phyloP scores from a whole-genome alignment of 306 rosid genomes.

The Coriaria nepalensis region DNA sequence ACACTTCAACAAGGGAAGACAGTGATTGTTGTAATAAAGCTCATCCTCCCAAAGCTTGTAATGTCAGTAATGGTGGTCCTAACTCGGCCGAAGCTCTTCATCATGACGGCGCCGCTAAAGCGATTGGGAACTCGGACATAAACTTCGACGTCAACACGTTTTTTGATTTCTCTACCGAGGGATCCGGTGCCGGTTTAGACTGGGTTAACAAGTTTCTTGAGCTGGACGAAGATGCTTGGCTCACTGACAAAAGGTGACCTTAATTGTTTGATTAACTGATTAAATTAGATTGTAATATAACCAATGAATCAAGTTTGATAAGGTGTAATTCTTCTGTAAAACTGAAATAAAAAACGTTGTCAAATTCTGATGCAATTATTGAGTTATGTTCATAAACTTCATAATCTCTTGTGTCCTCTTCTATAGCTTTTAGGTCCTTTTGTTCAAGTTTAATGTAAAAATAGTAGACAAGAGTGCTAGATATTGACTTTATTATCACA shows the following conservation, averaged over 20 bases:
- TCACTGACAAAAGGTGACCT: constrained; percentile 7
- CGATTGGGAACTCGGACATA: constrained; percentile 10
- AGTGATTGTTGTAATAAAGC: too few relatives aligned
- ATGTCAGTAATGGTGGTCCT: too few relatives aligned
- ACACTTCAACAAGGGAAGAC: neutral
- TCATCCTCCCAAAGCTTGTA: too few relatives aligned
- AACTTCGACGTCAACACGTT: constrained; percentile 38
- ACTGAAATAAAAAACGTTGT: neutral
- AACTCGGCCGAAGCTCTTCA: too few relatives aligned
- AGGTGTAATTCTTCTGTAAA: constrained; percentile 1
- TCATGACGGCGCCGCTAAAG: constrained; percentile 2
- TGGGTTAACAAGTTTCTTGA: constrained; percentile 45
- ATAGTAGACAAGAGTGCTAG: too few relatives aligned
- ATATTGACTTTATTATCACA: too few relatives aligned
- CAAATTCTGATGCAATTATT: too few relatives aligned
- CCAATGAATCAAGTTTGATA: neutral
- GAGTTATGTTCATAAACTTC: too few relatives aligned
- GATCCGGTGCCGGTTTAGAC: constrained; percentile 21
- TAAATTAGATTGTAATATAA: neutral
- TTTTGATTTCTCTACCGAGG: constrained; percentile 37
- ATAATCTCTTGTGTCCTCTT: too few relatives aligned
- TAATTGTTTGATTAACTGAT: neutral
- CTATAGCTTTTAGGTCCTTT: too few relatives aligned
- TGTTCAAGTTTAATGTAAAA: too few relatives aligned
- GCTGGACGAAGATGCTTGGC: constrained; percentile 20